These are phyloP conservation scores for Prunella vulgaris DNA, from an alignment of 257 asterid genomes.

Conservation along the genomic window DNA sequence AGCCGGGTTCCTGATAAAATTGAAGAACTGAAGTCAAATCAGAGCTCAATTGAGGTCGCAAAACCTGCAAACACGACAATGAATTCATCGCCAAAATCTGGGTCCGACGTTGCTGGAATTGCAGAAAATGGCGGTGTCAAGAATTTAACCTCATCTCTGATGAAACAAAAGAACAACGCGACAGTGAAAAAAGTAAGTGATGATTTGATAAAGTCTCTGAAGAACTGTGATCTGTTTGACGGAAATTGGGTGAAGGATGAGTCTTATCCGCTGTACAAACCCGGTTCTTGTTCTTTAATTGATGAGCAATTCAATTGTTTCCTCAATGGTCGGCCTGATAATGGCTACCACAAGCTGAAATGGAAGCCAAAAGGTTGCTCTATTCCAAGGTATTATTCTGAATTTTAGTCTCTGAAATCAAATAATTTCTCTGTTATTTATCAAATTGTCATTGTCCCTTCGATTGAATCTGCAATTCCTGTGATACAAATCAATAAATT, in stretches of 20 bases:
- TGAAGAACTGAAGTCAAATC: slow-evolving; percentile 31
- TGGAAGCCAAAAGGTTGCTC: slow-evolving; percentile 94
- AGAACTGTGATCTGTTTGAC: slow-evolving; percentile 69
- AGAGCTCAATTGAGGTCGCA: slow-evolving; percentile 20
- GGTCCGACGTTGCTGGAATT: slow-evolving; percentile 13
- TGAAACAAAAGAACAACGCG: slow-evolving; percentile 34
- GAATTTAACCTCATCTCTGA: slow-evolving; percentile 43
- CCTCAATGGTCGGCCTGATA: slow-evolving; percentile 79
- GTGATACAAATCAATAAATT: not conserved
- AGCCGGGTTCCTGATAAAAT: slow-evolving; percentile 14
- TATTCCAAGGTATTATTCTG: slow-evolving; percentile 70
- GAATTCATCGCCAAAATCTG: slow-evolving; percentile 24
- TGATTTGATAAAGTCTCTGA: slow-evolving; percentile 56
- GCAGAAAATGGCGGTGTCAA: slow-evolving; percentile 35
- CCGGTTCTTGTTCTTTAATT: slow-evolving; percentile 85
- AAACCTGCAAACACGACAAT: slow-evolving; percentile 20
- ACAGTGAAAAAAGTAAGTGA: slow-evolving; percentile 25
- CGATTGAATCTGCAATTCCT: not conserved
- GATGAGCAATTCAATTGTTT: slow-evolving; percentile 91
- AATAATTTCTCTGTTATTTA: not conserved
- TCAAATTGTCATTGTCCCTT: not conserved
- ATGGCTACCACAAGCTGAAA: slow-evolving; percentile 47
- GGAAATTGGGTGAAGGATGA: slow-evolving; percentile 90
- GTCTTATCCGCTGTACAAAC: slow-evolving; percentile 76
- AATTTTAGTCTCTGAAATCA: not conserved